Evolutionary conservation across 306 rosid species (phyloP).

Genomic region (Geum urbanum): DNA sequence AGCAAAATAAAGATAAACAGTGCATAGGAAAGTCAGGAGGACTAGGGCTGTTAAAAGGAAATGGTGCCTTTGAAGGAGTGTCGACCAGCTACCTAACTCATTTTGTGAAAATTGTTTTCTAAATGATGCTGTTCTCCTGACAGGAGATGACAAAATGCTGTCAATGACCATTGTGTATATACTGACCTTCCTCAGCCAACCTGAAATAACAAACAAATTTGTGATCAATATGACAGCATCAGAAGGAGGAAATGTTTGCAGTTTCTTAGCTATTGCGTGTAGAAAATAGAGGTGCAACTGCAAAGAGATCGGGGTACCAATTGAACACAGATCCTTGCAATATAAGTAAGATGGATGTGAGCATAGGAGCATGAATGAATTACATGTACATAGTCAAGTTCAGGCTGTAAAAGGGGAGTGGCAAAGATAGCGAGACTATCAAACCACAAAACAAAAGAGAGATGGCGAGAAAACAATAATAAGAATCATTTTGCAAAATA

Average conservation of each 20-base stretch:
- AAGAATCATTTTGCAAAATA: not conserved
- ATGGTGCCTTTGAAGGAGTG: conserved; percentile 71
- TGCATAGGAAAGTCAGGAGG: conserved; percentile 64
- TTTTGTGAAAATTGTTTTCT: conserved; percentile 56
- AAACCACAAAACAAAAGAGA: not conserved
- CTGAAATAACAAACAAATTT: conserved; percentile 33
- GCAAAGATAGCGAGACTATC: not conserved
- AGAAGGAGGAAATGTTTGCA: not conserved
- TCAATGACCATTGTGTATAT: conserved; percentile 69
- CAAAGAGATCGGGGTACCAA: not conserved
- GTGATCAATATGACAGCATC: not conserved
- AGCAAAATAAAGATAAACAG: conserved; percentile 83
- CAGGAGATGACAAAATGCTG: conserved; percentile 69
- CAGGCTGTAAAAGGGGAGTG: not conserved
- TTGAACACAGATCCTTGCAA: not conserved
- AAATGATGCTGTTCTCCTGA: conserved; percentile 56
- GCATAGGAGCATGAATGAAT: not conserved
- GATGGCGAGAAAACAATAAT: not conserved
- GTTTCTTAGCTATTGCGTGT: not conserved
- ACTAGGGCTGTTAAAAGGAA: conserved; percentile 69
- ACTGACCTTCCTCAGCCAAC: conserved; percentile 37
- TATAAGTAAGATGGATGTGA: not conserved
- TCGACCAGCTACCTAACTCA: conserved; percentile 74
- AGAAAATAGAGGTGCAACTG: not conserved
- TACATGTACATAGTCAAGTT: not conserved